Base-by-base conservation (phyloP, 1,284 basidiomycete genomes). In the Apiotrichum porosum region DNA sequence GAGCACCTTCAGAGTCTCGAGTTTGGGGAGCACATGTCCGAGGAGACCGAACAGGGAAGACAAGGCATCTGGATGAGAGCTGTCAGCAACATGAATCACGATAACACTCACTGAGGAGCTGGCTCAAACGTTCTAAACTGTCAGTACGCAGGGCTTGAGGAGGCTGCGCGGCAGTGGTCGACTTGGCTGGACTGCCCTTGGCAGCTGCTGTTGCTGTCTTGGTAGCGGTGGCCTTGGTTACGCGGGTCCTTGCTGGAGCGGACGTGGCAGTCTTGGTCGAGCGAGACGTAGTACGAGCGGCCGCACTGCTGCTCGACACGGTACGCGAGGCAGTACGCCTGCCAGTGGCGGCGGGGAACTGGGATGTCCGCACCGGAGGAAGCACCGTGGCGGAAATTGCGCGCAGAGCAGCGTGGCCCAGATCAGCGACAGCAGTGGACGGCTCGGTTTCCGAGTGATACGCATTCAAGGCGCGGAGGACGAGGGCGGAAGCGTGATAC, bases 11-110 rank as follows among this genome's bases (percentile, higher is more conserved):
- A 78, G 61, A 15, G 69, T 52, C 28, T 78, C 77, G 15, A 82
- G 66, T 41, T 75, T 76, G 18, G 72, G 66, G 6, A 80, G 62
- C 2, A 75, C 59, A 40, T 79, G 69, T 0, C 80, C 80, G 1
- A 79, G 68, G 6, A 90, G 62, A 5, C 86, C 85, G n/a, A 88
- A 77, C 23, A 91, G 71, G 31, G 82, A 78, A 0, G 81, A 71
- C 10, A 81, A 75, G 32, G 19, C n/a, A n/a, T n/a, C n/a, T n/a
- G n/a, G n/a, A n/a, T n/a, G n/a, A n/a, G n/a, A n/a, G n/a, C n/a
- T n/a, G n/a, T n/a, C n/a, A n/a, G n/a, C n/a, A n/a, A n/a, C n/a
- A n/a, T n/a, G n/a, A n/a, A n/a, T n/a, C n/a, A n/a, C n/a, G n/a
- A n/a, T n/a, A n/a, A n/a, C n/a, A n/a, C n/a, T n/a, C 34, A 24